These are phyloP conservation scores for Lachnellula hyalina DNA, from an alignment of 2,329 filamentous ascomycete species.

Conservation along the genomic window DNA sequence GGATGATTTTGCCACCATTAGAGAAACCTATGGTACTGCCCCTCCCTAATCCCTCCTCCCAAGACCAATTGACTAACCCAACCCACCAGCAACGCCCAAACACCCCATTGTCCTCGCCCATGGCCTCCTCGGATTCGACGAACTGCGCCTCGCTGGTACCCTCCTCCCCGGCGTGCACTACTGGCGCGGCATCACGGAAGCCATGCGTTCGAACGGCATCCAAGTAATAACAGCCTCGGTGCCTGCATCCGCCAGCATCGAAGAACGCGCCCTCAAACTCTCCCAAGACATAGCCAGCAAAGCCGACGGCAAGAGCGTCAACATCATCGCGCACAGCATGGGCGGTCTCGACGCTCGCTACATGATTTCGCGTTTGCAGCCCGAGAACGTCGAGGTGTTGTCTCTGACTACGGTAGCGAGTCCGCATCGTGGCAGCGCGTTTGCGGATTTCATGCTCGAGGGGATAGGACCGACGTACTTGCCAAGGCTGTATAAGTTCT, in stretches of 20 bases:
- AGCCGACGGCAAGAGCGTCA: conserved; percentile 54
- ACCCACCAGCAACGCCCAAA: conserved; percentile 44
- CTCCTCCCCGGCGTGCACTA: conserved; percentile 54
- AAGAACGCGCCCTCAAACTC: conserved; percentile 54
- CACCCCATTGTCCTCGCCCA: conserved; percentile 61
- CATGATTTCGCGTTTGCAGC: conserved; percentile 54
- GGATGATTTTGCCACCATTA: conserved; percentile 57
- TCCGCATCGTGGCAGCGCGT: conserved; percentile 37
- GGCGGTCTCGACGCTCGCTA: conserved; percentile 60
- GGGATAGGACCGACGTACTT: conserved; percentile 41
- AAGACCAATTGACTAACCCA: conserved; percentile 2
- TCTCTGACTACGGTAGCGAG: conserved; percentile 35
- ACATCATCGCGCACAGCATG: conserved; percentile 70
- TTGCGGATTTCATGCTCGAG: conserved; percentile 50
- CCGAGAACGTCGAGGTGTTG: conserved; percentile 40
- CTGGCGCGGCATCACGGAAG: conserved; percentile 60
- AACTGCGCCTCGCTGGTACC: conserved; percentile 45
- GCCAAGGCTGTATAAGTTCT: conserved; percentile 50
- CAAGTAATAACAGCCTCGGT: conserved; percentile 57
- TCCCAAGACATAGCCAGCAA: conserved; percentile 45
- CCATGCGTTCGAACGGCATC: conserved; percentile 47
- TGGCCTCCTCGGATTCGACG: conserved; percentile 58
- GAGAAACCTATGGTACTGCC: conserved; percentile 48
- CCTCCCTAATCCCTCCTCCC: neutral
- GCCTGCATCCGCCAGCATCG: conserved; percentile 56